Conservation (phyloP, 768 basidiomycete genomes). For the Lactifluus echinatus region DNA sequence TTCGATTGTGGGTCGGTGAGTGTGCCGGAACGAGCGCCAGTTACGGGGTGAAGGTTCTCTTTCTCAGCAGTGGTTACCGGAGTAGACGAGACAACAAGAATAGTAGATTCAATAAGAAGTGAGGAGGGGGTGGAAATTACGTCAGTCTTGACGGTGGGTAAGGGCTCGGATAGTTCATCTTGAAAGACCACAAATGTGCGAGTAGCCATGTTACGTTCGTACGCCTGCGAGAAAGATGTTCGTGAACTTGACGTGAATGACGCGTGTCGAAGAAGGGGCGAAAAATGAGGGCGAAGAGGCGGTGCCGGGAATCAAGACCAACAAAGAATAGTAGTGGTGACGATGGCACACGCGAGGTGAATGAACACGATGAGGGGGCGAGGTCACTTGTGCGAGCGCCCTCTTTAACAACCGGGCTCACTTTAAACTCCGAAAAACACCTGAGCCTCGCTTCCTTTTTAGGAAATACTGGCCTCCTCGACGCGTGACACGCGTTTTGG, state of each 20-base stretch:
- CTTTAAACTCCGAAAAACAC: constrained; percentile 20
- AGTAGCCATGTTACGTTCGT: constrained; percentile 37
- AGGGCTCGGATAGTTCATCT: constrained; percentile 38
- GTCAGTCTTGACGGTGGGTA: constrained; percentile 26
- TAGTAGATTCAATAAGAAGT: constrained; percentile 25
- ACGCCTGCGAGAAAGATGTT: constrained; percentile 7
- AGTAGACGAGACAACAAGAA: constrained; percentile 22
- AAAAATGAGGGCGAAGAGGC: constrained; percentile 7
- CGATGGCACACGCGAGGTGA: constrained; percentile 12
- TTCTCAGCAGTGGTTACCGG: constrained; percentile 40
- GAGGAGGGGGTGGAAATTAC: constrained; percentile 25
- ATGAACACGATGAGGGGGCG: constrained; percentile 16
- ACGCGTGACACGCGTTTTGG: constrained; percentile 19
- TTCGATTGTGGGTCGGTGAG: constrained; percentile 34
- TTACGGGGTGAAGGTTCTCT: constrained; percentile 71
- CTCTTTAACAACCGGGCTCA: constrained; percentile 12
- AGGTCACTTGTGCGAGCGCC: background rate
- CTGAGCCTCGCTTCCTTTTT: constrained; percentile 1
- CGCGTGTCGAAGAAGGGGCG: constrained; percentile 3
- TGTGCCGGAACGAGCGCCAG: constrained; percentile 50
- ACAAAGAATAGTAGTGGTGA: constrained; percentile 4
- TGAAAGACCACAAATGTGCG: constrained; percentile 59
- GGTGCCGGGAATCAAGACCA: constrained; percentile 14
- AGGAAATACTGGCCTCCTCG: constrained; percentile 6
- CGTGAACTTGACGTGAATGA: constrained; percentile 18